Percentiles rank a stretch among this genome's conserved stretches.
Conservation (phyloP, 495 filamentous ascomycete species). For the Hypoxylon trugodes region DNA sequence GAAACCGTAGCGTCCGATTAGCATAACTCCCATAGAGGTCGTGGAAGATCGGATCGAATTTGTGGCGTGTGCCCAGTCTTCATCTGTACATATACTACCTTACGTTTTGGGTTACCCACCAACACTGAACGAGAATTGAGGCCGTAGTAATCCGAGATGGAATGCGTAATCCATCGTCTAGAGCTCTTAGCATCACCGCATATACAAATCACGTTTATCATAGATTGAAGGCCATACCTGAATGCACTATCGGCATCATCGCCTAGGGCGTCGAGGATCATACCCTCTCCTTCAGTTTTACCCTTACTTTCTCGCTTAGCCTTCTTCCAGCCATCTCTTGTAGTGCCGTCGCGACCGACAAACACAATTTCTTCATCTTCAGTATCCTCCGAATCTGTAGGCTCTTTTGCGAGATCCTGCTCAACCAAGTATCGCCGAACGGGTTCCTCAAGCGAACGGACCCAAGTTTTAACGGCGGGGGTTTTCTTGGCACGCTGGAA, state of each 20-base stretch:
- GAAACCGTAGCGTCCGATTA: conserved; percentile 40
- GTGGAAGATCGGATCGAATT: conserved; percentile 57
- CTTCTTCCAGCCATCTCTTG: conserved; percentile 67
- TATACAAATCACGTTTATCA: conserved; percentile 22
- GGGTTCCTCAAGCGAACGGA: conserved; percentile 58
- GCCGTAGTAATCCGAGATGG: conserved; percentile 91
- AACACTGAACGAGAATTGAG: conserved; percentile 85
- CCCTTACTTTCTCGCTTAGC: conserved; percentile 56
- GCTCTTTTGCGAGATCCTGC: conserved; percentile 56
- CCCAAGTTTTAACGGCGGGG: conserved; percentile 57
- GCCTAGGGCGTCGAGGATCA: conserved; percentile 79
- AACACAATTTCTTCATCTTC: conserved; percentile 95
- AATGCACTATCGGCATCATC: conserved; percentile 81
- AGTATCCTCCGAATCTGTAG: conserved; percentile 58
- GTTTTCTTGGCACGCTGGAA: conserved; percentile 58
- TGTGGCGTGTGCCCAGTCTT: conserved; percentile 39
- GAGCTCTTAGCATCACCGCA: conserved; percentile 28
- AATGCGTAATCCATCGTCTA: conserved; percentile 93
- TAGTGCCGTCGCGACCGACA: conserved; percentile 78
- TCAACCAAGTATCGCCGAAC: conserved; percentile 54
- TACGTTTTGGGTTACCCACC: conserved; percentile 74
- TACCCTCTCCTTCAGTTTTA: conserved; percentile 68
- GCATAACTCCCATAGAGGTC: conserved; percentile 69
- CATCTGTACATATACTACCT: conserved; percentile 84
- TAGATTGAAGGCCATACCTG: conserved; percentile 64